A percentile compares a stretch with the other conserved stretches of the same genome.
phyloP scores from a whole-genome alignment of 78 protist genomes.

The Creolimax fragrantissima region DNA sequence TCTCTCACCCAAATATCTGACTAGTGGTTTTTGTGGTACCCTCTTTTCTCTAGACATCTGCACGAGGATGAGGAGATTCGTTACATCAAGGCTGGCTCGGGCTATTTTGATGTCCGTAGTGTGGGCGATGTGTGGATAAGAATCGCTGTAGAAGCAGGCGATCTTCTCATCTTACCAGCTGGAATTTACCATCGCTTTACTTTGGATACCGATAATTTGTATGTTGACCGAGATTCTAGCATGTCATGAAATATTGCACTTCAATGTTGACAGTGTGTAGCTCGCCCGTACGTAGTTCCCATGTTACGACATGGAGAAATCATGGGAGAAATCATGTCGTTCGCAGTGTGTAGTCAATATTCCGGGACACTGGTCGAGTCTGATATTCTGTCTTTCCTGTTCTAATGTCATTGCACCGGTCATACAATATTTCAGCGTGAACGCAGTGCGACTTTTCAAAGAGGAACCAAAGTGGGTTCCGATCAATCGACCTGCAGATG shows the following conservation, averaged over 20 bases:
- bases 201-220: constrained; percentile 31
- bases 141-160: constrained; percentile 51
- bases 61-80: constrained; percentile 87
- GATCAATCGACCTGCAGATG: constrained; percentile 36
- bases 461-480: constrained; percentile 58
- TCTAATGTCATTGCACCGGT: too few species aligned
- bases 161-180: constrained; percentile 67
- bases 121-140: constrained; percentile 67
- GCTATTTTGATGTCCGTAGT: constrained; percentile 80
- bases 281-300: too few species aligned
- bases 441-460: constrained; percentile 46
- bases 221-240: constrained; percentile 23
- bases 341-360: too few species aligned
- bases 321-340: too few species aligned
- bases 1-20: neutral
- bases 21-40: neutral
- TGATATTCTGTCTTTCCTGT: too few species aligned
- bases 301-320: too few species aligned
- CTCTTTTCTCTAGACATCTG: constrained; percentile 55
- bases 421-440: neutral
- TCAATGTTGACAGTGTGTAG: too few species aligned
- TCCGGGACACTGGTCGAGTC: too few species aligned
- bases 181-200: constrained; percentile 84
- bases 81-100: constrained; percentile 67
- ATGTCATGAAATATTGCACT: neutral